Evolutionary conservation across 345 rosid species (phyloP).

Genomic region (Citrus australasica): DNA sequence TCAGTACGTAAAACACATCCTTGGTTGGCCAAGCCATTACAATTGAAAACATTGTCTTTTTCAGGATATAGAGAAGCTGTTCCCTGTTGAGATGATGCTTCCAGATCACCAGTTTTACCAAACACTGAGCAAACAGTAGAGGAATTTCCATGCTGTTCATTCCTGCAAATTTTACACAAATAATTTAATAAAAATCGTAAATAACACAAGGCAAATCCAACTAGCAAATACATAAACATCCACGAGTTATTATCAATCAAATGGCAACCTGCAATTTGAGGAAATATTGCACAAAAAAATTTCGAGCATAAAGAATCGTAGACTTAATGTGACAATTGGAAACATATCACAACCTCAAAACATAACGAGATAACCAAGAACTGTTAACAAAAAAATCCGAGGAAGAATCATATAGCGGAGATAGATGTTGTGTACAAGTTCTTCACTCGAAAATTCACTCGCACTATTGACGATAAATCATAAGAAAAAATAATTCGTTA

Average conservation of each 20-base stretch:
- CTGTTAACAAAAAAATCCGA: background rate
- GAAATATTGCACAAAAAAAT: background rate
- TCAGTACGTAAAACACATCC: slow-evolving; percentile 18
- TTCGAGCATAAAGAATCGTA: background rate
- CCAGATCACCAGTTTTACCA: slow-evolving; percentile 15
- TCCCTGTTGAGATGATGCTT: slow-evolving; percentile 19
- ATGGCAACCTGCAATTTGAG: background rate
- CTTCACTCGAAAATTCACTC: background rate
- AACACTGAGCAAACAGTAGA: slow-evolving; percentile 21
- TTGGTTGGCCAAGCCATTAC: slow-evolving; percentile 16
- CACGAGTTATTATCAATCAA: background rate
- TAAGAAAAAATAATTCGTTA: background rate
- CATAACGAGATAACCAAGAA: background rate
- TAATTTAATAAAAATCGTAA: background rate
- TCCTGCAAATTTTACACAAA: slow-evolving; percentile 36
- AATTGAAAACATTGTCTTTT: slow-evolving; percentile 23
- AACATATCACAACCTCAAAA: background rate
- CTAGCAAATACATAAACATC: background rate
- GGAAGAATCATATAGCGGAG: background rate
- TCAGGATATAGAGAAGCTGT: slow-evolving; percentile 17
- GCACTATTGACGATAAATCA: background rate
- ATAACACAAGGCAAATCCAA: background rate
- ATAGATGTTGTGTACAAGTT: background rate
- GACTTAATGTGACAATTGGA: background rate
- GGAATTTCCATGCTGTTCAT: slow-evolving; percentile 15